These are phyloP conservation scores for Phytomonas sp. DNA, from an alignment of 208 protist genomes.

Conservation along the genomic window DNA sequence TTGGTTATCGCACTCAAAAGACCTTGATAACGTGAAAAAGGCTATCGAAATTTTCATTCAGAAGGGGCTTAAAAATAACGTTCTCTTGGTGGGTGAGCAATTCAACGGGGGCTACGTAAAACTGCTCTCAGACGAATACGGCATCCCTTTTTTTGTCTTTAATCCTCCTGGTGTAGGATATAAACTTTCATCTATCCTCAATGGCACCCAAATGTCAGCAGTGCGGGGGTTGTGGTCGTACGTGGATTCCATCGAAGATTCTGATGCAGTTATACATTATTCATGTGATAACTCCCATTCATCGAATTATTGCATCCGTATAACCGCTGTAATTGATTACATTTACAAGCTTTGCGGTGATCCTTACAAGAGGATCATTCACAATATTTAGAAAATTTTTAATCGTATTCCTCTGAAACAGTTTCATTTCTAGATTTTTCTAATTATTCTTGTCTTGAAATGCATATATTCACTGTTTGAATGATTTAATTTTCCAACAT, in stretches of 20 bases:
- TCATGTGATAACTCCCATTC: constrained; percentile 43
- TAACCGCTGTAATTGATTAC: constrained; percentile 52
- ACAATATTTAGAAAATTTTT: constrained; percentile 11
- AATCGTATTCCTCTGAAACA: neutral
- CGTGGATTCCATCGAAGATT: constrained; percentile 74
- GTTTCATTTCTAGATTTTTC: constrained; percentile 2
- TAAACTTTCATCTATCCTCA: constrained; percentile 19
- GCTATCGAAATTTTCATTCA: constrained; percentile 46
- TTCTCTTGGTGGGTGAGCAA: constrained; percentile 76
- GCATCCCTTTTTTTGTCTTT: constrained; percentile 65
- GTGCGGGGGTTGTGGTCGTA: constrained; percentile 61
- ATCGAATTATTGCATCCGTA: constrained; percentile 47
- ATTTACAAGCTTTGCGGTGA: constrained; percentile 57
- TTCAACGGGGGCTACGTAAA: constrained; percentile 89
- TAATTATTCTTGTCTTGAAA: neutral
- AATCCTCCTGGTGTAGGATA: constrained; percentile 74
- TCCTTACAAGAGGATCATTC: constrained; percentile 23
- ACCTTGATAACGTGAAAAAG: constrained; percentile 34
- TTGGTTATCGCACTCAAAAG: constrained; percentile 47
- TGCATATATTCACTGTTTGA: constrained; percentile 9
- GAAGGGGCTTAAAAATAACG: constrained; percentile 12
- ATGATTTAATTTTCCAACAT: constrained; percentile 1
- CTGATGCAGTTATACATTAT: constrained; percentile 37
- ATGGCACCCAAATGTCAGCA: constrained; percentile 50
- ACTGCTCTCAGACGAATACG: constrained; percentile 33